Percentiles rank a stretch among this genome's conserved stretches.
Evolutionary conservation across 257 asterid species (phyloP).

Genomic region (Solanum neorickii): DNA sequence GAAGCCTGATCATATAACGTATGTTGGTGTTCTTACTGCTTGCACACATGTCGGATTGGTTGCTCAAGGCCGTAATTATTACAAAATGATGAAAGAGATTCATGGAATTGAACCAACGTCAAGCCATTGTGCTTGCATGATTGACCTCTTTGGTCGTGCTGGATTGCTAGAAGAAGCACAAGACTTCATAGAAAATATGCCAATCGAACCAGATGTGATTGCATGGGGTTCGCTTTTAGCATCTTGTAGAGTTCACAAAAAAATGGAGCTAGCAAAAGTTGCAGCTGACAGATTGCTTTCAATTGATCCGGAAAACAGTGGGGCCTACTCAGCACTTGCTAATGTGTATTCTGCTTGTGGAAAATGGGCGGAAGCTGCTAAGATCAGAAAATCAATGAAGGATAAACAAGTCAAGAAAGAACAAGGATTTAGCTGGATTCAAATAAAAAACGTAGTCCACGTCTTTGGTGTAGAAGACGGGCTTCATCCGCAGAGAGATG

Average conservation of each 20-base stretch:
- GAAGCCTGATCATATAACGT: conserved; percentile 76
- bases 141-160: conserved; percentile 79
- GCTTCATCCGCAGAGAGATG: conserved; percentile 62
- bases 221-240: conserved; percentile 73
- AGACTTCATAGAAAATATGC: conserved; percentile 50
- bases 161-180: conserved; percentile 71
- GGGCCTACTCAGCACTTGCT: conserved; percentile 84
- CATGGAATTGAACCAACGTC: conserved; percentile 55
- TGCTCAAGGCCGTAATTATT: conserved; percentile 59
- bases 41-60: conserved; percentile 81
- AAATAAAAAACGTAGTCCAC: conserved; percentile 51
- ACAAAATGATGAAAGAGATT: conserved; percentile 53
- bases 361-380: conserved; percentile 80
- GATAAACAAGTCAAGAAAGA: conserved; percentile 79
- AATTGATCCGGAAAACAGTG: conserved; percentile 64
- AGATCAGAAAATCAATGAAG: conserved; percentile 68
- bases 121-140: conserved; percentile 80
- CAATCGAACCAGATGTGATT: conserved; percentile 57
- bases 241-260: conserved; percentile 63
- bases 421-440: conserved; percentile 88
- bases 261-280: conserved; percentile 49
- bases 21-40: conserved; percentile 72
- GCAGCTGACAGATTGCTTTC: conserved; percentile 70
- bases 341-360: conserved; percentile 72
- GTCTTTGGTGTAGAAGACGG: conserved; percentile 77